These are phyloP conservation scores for Penicillium arizonense DNA, from an alignment of 495 filamentous ascomycete species.

Conservation along the genomic window DNA sequence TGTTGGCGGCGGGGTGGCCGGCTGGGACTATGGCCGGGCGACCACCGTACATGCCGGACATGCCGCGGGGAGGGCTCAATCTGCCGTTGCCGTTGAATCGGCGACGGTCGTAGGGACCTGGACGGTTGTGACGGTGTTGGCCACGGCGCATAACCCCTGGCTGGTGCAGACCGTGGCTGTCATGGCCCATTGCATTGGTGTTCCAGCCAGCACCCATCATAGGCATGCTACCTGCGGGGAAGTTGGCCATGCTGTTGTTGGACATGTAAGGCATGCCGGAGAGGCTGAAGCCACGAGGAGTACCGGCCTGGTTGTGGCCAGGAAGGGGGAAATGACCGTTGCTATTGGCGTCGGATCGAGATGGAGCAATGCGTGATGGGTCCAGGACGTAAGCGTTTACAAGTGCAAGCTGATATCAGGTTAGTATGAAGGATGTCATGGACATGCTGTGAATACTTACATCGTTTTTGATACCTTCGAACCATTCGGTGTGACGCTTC, in stretches of 20 bases:
- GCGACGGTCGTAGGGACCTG: constrained; percentile 61
- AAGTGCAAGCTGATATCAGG: constrained; percentile 63
- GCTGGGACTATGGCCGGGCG: constrained; percentile 37
- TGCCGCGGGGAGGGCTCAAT: constrained; percentile 42
- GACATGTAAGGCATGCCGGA: constrained; percentile 55
- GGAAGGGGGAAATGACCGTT: constrained; percentile 91
- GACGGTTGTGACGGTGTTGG: constrained; percentile 48
- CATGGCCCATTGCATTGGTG: constrained; percentile 39
- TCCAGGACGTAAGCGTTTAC: constrained; percentile 94
- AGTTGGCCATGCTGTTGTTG: constrained; percentile 4
- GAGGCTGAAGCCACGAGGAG: constrained; percentile 88
- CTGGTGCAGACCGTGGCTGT: constrained; percentile 46
- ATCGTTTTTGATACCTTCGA: constrained; percentile 74
- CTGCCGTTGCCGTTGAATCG: constrained; percentile 33
- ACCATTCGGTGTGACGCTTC: constrained; percentile 91
- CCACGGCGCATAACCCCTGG: constrained; percentile 60
- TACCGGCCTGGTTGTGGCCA: constrained; percentile 72
- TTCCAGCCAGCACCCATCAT: constrained; percentile 56
- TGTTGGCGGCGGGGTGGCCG: constrained; percentile 42
- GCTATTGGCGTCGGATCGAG: constrained; percentile 91
- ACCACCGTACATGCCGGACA: constrained; percentile 37
- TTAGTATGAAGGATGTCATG: constrained; percentile 10
- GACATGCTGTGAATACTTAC: constrained; percentile 49
- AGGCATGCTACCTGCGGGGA: constrained; percentile 40
- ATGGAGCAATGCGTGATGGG: constrained; percentile 87